A percentile compares a stretch with the other conserved stretches of the same genome.
Conservation (phyloP, 2,329 filamentous ascomycete species). For the Dichotomopilus funicola region DNA sequence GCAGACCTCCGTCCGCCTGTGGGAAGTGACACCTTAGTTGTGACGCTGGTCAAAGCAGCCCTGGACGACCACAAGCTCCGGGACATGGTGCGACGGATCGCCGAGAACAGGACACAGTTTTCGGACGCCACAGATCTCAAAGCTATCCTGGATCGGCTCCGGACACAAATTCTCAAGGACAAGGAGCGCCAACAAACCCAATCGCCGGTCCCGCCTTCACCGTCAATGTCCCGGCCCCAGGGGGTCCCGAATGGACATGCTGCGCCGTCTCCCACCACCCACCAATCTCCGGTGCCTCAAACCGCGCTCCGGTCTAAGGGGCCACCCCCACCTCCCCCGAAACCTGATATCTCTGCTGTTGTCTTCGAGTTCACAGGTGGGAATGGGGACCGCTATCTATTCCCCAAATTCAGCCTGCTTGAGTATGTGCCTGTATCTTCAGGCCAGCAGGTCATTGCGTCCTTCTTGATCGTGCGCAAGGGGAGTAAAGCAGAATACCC, state of each 20-base stretch:
- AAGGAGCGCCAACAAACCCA: conserved; percentile 21
- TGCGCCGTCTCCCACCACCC: conserved; percentile 6
- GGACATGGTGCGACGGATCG: conserved; percentile 49
- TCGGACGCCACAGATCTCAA: conserved; percentile 51
- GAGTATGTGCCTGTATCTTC: conserved; percentile 52
- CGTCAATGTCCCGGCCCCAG: conserved; percentile 17
- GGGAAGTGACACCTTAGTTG: conserved; percentile 49
- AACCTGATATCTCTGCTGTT: conserved; percentile 58
- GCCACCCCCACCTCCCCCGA: conserved; percentile 43
- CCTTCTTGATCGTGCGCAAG: conserved; percentile 70
- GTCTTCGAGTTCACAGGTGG: conserved; percentile 63
- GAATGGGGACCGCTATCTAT: conserved; percentile 67
- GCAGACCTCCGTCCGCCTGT: conserved; percentile 46
- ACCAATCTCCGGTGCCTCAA: conserved; percentile 25
- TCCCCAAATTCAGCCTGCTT: conserved; percentile 71
- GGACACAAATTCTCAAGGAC: conserved; percentile 36
- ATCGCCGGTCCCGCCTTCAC: conserved; percentile 12
- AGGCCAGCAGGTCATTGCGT: conserved; percentile 60
- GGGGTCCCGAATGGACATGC: conserved; percentile 17
- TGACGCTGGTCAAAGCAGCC: conserved; percentile 50
- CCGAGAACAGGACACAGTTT: conserved; percentile 43
- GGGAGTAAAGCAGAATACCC: conserved; percentile 58
- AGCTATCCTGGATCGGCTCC: conserved; percentile 43
- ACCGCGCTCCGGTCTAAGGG: conserved; percentile 57
- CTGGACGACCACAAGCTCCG: conserved; percentile 45